A percentile compares a stretch with the other conserved stretches of the same genome.
Conservation (phyloP, 2,329 filamentous ascomycete species). For the Sordariomycetes sp. region DNA sequence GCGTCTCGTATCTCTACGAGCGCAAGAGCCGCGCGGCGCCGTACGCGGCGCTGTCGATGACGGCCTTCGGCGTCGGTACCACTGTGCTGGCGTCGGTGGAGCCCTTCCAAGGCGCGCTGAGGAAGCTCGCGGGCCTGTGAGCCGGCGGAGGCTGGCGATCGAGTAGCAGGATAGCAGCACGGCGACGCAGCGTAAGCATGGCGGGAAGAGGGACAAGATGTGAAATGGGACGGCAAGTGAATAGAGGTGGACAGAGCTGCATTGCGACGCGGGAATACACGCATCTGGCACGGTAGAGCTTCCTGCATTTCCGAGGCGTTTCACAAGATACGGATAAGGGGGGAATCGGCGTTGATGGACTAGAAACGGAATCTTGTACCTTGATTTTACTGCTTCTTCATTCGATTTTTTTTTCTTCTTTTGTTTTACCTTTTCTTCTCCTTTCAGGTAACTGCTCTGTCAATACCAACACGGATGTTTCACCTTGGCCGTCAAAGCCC, state of each 20-base stretch:
- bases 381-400: background rate
- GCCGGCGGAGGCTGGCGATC: background rate
- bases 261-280: background rate
- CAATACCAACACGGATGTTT: background rate
- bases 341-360: background rate
- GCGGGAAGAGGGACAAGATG: background rate
- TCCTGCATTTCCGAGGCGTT: background rate
- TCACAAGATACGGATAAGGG: background rate
- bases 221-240: background rate
- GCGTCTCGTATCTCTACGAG: conserved; percentile 43
- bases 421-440: background rate
- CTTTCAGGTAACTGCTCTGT: background rate
- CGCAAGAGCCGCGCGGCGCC: conserved; percentile 36
- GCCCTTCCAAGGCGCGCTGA: conserved; percentile 25
- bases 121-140: conserved; percentile 12
- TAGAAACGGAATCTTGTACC: background rate
- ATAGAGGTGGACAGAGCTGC: background rate
- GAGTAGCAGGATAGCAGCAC: background rate
- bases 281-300: background rate
- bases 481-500: background rate
- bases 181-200: background rate
- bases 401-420: background rate
- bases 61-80: conserved; percentile 40
- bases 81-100: conserved; percentile 37
- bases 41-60: conserved; percentile 44